Evolutionary conservation across 2,329 filamentous ascomycete species (phyloP), one percentile per base, ranked within the genome.

Genomic region (Thielaviopsis populi): DNA sequence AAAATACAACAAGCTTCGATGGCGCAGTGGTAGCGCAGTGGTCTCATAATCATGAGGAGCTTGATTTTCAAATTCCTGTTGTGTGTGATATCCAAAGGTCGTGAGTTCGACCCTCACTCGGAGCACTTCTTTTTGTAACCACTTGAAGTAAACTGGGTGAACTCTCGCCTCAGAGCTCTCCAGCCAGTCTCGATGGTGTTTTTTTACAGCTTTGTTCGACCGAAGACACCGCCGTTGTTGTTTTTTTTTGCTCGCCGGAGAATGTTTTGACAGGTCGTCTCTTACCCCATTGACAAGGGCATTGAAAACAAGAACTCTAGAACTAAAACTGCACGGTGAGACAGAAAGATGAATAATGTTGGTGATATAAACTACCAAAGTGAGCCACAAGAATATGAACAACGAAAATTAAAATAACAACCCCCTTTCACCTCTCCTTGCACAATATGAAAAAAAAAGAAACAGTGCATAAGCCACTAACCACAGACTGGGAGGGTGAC

Each of bases 1-100:
- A 50, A 50, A 50, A 50, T 50, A 24, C n/a, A 56, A 64, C 63
- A 64, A 46, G 63, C 58, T 64, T 64, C 63, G 63, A 64, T 64
- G 63, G 63, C 63, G 63, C 63, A 64, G 63, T 64, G 63, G 58
- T 64, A 64, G 63, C 58, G 58, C 63, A 64, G 63, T 64, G 58
- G 63, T 64, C 63, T 64, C 63, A 64, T 64, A 64, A 53, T 64
- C 63, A 64, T 64, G 58, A 64, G 58, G 63, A 64, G 63, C 48
- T 54, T 64, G 58, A 61, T 64, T 64, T 64, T 50, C 46, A 50
- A 37, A 24, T 13, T 41, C 54, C 46, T 24, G 6, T 50, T 50
- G 46, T 50, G 19, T 50, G 46, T 48, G 43, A 48, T 4, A 46
- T 46, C 19, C 42, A 37, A 37, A 37, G 33, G 33, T 37, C 33